These are phyloP conservation scores for Albugo candida DNA, from an alignment of 352 stramenopile species.

Conservation along the genomic window DNA sequence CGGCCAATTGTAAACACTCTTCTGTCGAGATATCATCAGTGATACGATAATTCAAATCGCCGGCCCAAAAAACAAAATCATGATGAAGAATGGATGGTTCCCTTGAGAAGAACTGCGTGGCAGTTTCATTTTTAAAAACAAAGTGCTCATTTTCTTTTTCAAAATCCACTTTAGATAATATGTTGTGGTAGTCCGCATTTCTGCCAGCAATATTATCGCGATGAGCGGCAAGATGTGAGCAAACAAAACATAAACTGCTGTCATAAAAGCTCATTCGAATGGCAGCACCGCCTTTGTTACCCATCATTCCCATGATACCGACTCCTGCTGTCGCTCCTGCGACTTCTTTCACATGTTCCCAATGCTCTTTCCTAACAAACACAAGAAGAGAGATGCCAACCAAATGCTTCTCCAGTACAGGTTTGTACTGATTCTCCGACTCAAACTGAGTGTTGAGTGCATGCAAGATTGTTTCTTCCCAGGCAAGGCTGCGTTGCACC, in stretches of 20 bases:
- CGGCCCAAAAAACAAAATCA: constrained; percentile 97
- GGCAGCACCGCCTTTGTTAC: constrained; percentile 97
- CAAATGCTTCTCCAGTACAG: constrained; percentile 84
- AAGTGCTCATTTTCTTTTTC: neutral
- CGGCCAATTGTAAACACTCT: constrained; percentile 23
- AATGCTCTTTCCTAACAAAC: constrained; percentile 78
- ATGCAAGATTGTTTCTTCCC: constrained; percentile 76
- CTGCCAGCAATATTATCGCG: constrained; percentile 91
- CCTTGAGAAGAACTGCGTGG: constrained; percentile 15
- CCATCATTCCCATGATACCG: constrained; percentile 97
- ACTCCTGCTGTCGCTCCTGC: constrained; percentile 83
- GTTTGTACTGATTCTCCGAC: constrained; percentile 18
- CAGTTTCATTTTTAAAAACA: too few species aligned
- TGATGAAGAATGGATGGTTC: constrained; percentile 85
- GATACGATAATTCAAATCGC: constrained; percentile 85
- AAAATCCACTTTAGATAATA: constrained; percentile 93
- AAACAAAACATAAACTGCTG: constrained; percentile 97
- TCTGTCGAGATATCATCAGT: constrained; percentile 52
- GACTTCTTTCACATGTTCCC: constrained; percentile 71
- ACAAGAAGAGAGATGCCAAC: constrained; percentile 95
- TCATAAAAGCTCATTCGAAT: constrained; percentile 95
- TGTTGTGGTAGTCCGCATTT: constrained; percentile 98
- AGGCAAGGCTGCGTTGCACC: constrained; percentile 73
- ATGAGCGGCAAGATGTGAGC: constrained; percentile 95
- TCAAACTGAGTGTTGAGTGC: constrained; percentile 72